phyloP scores from a whole-genome alignment of 257 asterid genomes.

The Cruciata laevipes region DNA sequence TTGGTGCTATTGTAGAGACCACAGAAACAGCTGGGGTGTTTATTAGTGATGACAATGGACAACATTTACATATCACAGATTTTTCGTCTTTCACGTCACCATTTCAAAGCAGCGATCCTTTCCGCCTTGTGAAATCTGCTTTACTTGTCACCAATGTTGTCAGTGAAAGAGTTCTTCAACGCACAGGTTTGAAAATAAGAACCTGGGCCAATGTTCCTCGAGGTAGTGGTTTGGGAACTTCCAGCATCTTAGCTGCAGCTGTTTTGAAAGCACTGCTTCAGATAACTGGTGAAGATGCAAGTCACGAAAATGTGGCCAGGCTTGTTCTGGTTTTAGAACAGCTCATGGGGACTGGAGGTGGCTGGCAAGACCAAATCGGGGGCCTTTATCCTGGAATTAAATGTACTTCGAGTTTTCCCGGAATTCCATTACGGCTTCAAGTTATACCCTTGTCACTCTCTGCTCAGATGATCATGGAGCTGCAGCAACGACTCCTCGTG shows the following conservation, averaged over 20 bases:
- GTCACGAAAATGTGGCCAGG: conserved; percentile 76
- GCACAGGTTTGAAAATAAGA: conserved; percentile 58
- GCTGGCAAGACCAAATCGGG: conserved; percentile 98
- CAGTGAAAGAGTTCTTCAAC: conserved; percentile 31
- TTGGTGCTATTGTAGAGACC: conserved; percentile 72
- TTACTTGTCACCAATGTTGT: conserved; percentile 58
- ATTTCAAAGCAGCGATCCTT: conserved; percentile 62
- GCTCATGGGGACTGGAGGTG: conserved; percentile 97
- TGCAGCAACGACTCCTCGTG: conserved; percentile 79
- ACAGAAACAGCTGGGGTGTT: conserved; percentile 37
- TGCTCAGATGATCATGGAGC: conserved; percentile 50
- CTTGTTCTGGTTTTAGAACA: conserved; percentile 87
- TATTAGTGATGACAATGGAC: conserved; percentile 62
- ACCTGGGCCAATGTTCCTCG: conserved; percentile 98
- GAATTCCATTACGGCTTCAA: conserved; percentile 75
- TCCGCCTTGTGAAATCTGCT: conserved; percentile 94
- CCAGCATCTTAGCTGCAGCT: conserved; percentile 93
- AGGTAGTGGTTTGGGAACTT: conserved; percentile 98
- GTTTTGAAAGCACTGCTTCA: conserved; percentile 89
- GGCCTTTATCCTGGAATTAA: conserved; percentile 94
- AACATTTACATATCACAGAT: conserved; percentile 37
- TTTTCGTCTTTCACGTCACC: conserved; percentile 63
- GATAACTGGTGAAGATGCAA: conserved; percentile 63
- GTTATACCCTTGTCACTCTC: conserved; percentile 77
- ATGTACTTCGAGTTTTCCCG: conserved; percentile 83